A percentile compares a stretch with the other conserved stretches of the same genome.
These are phyloP conservation scores for Paramyrothecium sp. DNA, from an alignment of 2,329 filamentous ascomycete genomes.

Conservation along the genomic window DNA sequence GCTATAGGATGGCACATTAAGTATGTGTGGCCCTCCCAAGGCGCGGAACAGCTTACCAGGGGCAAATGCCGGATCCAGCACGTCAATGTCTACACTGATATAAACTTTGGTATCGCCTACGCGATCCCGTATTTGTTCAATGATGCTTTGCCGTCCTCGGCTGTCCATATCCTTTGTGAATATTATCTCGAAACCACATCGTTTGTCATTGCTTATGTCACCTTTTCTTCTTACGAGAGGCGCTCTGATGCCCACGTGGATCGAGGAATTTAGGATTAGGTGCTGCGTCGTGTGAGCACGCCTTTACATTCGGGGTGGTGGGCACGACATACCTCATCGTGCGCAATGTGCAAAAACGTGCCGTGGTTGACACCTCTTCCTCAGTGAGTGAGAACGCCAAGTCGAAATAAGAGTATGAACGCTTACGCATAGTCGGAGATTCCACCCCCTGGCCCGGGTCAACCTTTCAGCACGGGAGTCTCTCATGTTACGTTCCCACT, in stretches of 20 bases:
- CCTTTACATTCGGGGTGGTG: neutral
- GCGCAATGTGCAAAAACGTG: neutral
- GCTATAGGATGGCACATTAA: neutral
- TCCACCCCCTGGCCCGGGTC: neutral
- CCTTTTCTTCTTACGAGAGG: conserved; percentile 64
- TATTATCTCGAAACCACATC: conserved; percentile 78
- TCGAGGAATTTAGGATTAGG: conserved; percentile 40
- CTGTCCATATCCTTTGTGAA: conserved; percentile 85
- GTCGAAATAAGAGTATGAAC: neutral
- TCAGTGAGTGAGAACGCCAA: neutral
- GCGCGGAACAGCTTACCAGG: conserved; percentile 50
- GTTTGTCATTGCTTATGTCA: conserved; percentile 70
- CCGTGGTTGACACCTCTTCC: conserved; percentile 1
- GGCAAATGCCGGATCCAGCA: conserved; percentile 66
- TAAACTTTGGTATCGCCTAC: conserved; percentile 79
- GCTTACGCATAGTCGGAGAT: neutral
- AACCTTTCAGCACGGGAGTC: neutral
- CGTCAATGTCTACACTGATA: conserved; percentile 79
- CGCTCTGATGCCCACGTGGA: conserved; percentile 82
- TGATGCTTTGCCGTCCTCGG: conserved; percentile 68
- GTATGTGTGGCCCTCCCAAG: neutral
- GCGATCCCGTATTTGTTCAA: conserved; percentile 66
- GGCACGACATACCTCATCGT: neutral
- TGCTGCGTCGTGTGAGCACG: neutral
- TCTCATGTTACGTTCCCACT: neutral